Conservation (phyloP, 805 yeast genomes). For the Pichia deserticola region DNA sequence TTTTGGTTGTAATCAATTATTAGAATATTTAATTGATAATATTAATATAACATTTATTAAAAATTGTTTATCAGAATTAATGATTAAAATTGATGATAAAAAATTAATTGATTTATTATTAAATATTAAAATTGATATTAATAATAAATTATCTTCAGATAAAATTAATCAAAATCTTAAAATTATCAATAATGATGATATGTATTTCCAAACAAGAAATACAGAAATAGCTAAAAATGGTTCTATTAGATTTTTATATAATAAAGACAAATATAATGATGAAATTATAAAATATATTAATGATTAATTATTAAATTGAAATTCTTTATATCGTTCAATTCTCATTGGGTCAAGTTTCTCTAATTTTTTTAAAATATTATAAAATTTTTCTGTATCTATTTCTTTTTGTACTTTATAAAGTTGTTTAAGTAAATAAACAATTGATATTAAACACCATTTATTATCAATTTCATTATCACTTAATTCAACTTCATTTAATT, state of each 20-base stretch:
- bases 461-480: slow-evolving; percentile 59
- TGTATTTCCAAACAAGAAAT: slow-evolving; percentile 25
- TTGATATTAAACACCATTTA: slow-evolving; percentile 67
- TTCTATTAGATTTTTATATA: slow-evolving; percentile 28
- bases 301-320: not conserved
- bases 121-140: slow-evolving; percentile 25
- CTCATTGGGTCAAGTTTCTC: slow-evolving; percentile 58
- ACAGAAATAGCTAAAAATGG: slow-evolving; percentile 26
- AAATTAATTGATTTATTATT: slow-evolving; percentile 23
- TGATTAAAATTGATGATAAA: slow-evolving; percentile 11
- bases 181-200: slow-evolving; percentile 14
- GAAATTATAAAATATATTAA: slow-evolving; percentile 13
- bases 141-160: slow-evolving; percentile 4
- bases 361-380: slow-evolving; percentile 34
- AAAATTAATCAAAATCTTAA: not conserved
- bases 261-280: slow-evolving; percentile 20
- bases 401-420: slow-evolving; percentile 11
- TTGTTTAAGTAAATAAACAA: slow-evolving; percentile 39
- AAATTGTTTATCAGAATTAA: slow-evolving; percentile 15
- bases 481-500: slow-evolving; percentile 64
- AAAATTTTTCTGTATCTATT: slow-evolving; percentile 12
- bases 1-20: slow-evolving; percentile 21
- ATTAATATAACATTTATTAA: slow-evolving; percentile 20
- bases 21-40: slow-evolving; percentile 28
- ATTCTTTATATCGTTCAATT: slow-evolving; percentile 47